Percentiles rank a stretch among this genome's conserved stretches.
Evolutionary conservation across 2,329 filamentous ascomycete species (phyloP).

Genomic region (Epichloe coenophiala): DNA sequence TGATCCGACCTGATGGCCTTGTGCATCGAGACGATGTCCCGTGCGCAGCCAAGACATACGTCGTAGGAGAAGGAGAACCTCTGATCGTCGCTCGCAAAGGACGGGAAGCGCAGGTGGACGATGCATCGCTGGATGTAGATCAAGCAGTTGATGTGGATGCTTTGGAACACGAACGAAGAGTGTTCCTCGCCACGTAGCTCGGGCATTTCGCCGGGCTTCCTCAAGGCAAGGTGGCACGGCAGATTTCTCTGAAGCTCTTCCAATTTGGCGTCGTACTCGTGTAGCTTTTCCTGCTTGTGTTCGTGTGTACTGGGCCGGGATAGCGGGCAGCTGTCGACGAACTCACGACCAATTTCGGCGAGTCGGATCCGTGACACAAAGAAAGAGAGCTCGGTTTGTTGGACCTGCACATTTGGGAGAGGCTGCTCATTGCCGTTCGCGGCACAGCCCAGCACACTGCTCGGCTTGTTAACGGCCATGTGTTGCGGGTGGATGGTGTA

Average conservation of each 20-base stretch:
- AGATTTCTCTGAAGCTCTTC: slow-evolving; percentile 1
- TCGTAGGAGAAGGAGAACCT: slow-evolving; percentile 1
- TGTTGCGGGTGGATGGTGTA: slow-evolving; percentile 4
- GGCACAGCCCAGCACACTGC: not conserved
- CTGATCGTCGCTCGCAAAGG: not conserved
- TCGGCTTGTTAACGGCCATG: slow-evolving; percentile 5
- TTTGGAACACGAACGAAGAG: not conserved
- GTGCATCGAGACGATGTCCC: slow-evolving; percentile 2
- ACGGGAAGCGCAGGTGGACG: slow-evolving; percentile 1
- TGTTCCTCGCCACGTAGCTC: not conserved
- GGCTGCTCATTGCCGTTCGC: not conserved
- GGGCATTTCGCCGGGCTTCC: not conserved
- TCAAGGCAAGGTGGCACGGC: not conserved
- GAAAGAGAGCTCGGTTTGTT: not conserved
- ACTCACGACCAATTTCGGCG: not conserved
- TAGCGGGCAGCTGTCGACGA: slow-evolving; percentile 1
- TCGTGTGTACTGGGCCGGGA: not conserved
- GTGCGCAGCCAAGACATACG: not conserved
- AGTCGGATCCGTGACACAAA: slow-evolving; percentile 1
- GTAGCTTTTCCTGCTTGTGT: slow-evolving; percentile 1
- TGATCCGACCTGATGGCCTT: not conserved
- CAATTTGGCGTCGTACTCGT: not conserved
- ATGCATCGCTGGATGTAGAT: slow-evolving; percentile 3
- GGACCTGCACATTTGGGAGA: not conserved
- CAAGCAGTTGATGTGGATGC: slow-evolving; percentile 4